Conservation (phyloP, 2,329 filamentous ascomycete species). For the Colletotrichum sansevieriae region DNA sequence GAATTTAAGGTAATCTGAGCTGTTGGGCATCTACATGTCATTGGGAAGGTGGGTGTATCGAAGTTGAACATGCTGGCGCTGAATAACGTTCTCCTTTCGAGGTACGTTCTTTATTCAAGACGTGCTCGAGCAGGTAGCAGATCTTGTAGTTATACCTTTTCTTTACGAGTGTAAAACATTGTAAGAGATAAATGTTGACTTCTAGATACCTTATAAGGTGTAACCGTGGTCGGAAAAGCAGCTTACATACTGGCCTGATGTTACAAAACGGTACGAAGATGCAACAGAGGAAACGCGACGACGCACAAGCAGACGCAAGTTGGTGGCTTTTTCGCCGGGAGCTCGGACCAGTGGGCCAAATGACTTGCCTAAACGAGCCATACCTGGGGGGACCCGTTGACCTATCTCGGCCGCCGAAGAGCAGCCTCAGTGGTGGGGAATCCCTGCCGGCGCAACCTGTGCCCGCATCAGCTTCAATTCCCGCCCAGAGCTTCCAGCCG, state of each 20-base stretch:
- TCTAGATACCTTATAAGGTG: too few relatives aligned
- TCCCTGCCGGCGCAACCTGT: slow-evolving; percentile 25
- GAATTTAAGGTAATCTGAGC: too few relatives aligned
- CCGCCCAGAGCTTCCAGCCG: slow-evolving; percentile 32
- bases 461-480: slow-evolving; percentile 26
- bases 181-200: too few relatives aligned
- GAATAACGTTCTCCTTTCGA: too few relatives aligned
- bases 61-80: too few relatives aligned
- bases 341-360: slow-evolving; percentile 30
- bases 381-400: slow-evolving; percentile 1
- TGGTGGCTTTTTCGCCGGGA: not conserved
- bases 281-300: not conserved
- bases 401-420: not conserved
- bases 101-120: too few relatives aligned
- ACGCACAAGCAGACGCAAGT: not conserved
- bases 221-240: too few relatives aligned
- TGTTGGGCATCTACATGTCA: too few relatives aligned
- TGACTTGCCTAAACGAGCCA: slow-evolving; percentile 19
- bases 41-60: too few relatives aligned
- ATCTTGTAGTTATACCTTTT: too few relatives aligned
- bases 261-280: not conserved
- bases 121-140: too few relatives aligned
- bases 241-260: not conserved
- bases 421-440: slow-evolving; percentile 30
- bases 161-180: too few relatives aligned